Conservation (phyloP, 192 early-diverging fungal species). For the Podila minutissima region DNA sequence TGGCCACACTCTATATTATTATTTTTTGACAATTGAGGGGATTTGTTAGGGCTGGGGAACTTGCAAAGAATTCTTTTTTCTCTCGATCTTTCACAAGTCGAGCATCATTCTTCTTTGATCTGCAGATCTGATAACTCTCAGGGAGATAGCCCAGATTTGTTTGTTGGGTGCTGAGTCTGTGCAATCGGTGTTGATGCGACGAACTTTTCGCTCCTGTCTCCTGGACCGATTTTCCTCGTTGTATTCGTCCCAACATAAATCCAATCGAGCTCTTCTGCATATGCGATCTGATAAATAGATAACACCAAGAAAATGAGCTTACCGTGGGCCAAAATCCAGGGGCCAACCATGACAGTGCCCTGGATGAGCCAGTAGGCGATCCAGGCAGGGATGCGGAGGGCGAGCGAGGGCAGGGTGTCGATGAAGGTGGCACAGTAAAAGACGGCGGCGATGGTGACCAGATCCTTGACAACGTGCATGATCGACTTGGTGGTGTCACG, state of each 20-base stretch:
- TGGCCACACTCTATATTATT: slow-evolving; percentile 84
- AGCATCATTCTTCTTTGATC: too few species aligned
- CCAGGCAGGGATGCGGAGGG: slow-evolving; percentile 72
- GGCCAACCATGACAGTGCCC: slow-evolving; percentile 85
- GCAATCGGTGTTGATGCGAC: background rate
- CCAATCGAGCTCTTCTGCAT: background rate
- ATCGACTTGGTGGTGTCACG: slow-evolving; percentile 84
- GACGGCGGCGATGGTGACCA: slow-evolving; percentile 72
- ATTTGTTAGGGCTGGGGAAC: background rate
- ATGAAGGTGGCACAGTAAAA: slow-evolving; percentile 78
- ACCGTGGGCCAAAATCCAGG: slow-evolving; percentile 90
- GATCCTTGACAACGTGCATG: slow-evolving; percentile 81
- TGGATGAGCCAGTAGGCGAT: slow-evolving; percentile 82
- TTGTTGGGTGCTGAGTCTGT: background rate
- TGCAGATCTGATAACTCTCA: background rate
- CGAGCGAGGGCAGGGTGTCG: slow-evolving; percentile 55
- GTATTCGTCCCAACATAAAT: background rate
- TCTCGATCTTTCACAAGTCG: too few species aligned
- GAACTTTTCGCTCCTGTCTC: too few species aligned
- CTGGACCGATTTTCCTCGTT: background rate
- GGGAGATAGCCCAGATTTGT: background rate
- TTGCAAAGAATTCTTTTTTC: background rate
- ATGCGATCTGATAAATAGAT: too few species aligned
- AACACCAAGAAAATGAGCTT: background rate
- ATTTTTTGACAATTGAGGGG: background rate